A percentile compares a stretch with the other conserved stretches of the same genome.
These are phyloP conservation scores for Nicotiana sylvestris DNA, from an alignment of 257 asterid species.

Conservation along the genomic window DNA sequence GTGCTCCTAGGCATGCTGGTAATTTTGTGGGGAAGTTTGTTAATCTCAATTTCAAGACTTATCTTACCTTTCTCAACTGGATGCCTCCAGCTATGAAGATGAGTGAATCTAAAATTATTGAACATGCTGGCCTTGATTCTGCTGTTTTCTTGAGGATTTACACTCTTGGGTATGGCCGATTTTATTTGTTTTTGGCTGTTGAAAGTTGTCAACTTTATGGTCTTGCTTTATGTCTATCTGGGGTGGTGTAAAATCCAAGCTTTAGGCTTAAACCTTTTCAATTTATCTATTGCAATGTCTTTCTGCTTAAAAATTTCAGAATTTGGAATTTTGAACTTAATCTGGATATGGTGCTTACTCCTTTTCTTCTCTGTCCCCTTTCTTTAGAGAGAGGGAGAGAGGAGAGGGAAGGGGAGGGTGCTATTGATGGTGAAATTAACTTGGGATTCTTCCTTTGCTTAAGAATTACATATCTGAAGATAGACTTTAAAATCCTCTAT, in stretches of 20 bases:
- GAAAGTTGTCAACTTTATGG: not conserved
- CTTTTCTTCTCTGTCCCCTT: not conserved
- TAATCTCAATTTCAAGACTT: slow-evolving; percentile 69
- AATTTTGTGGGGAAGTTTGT: slow-evolving; percentile 75
- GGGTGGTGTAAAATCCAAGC: not conserved
- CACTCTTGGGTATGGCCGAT: slow-evolving; percentile 65
- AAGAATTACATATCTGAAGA: not conserved
- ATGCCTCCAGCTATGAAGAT: slow-evolving; percentile 96
- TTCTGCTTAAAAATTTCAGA: not conserved
- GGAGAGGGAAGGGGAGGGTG: not conserved
- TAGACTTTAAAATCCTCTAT: not conserved
- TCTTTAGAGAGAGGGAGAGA: not conserved
- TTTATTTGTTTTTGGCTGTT: not conserved
- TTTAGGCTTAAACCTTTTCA: not conserved
- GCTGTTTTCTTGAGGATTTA: slow-evolving; percentile 95
- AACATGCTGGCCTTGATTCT: slow-evolving; percentile 96
- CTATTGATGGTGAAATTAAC: not conserved
- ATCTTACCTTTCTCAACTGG: slow-evolving; percentile 90
- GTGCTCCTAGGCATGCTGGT: slow-evolving; percentile 53
- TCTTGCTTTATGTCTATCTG: not conserved
- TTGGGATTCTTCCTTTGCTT: not conserved
- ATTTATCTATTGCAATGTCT: not conserved
- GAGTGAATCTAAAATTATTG: slow-evolving; percentile 73
- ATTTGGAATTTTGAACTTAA: not conserved
- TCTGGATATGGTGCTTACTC: not conserved